Conservation (phyloP, 2,329 filamentous ascomycete genomes). For the Pyrenophora seminiperda region DNA sequence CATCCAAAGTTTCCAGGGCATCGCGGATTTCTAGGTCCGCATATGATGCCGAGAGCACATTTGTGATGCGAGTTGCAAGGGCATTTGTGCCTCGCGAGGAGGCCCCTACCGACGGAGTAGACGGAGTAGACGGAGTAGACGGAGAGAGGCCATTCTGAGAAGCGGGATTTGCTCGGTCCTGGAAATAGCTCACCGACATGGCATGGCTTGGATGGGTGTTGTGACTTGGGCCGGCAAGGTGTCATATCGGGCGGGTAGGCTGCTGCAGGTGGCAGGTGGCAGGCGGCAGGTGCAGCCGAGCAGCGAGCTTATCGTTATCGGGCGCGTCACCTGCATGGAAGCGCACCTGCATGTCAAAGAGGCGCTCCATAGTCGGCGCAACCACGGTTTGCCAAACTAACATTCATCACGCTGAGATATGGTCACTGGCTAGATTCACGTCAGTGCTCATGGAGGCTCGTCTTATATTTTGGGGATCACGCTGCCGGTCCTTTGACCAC, state of each 20-base stretch:
- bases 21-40: constrained; percentile 90
- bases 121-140: constrained; percentile 37
- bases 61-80: constrained; percentile 79
- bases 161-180: constrained; percentile 35
- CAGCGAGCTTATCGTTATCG: constrained; percentile 37
- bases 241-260: constrained; percentile 23
- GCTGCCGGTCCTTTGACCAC: constrained; percentile 24
- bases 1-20: constrained; percentile 77
- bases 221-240: constrained; percentile 19
- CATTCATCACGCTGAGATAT: constrained; percentile 27
- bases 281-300: constrained; percentile 29
- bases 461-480: constrained; percentile 21
- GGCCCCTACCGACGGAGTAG: constrained; percentile 28
- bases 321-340: constrained; percentile 33
- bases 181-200: constrained; percentile 43
- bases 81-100: constrained; percentile 61
- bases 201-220: constrained; percentile 20
- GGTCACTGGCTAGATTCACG: constrained; percentile 20
- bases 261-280: too few relatives aligned
- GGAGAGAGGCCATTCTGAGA: constrained; percentile 39
- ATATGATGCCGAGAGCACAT: constrained; percentile 88
- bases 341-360: constrained; percentile 15
- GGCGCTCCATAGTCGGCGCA: constrained; percentile 29
- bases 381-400: constrained; percentile 15
- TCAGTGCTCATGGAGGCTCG: constrained; percentile 32